Evolutionary conservation across 495 filamentous ascomycete genomes (phyloP), one percentile per base, ranked within the genome.

Genomic region (Hypoxylon trugodes): DNA sequence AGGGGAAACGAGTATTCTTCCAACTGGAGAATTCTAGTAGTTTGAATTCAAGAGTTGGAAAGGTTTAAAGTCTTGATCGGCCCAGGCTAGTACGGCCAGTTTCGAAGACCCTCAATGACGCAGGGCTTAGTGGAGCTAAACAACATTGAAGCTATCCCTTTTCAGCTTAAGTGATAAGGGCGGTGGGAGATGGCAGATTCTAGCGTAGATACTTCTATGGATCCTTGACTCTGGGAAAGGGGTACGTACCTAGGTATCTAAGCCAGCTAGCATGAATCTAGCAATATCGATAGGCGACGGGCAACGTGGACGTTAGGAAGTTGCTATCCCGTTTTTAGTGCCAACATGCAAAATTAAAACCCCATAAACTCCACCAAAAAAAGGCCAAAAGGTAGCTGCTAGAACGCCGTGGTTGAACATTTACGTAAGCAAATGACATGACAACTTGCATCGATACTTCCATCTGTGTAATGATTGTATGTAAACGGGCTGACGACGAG

Each of bases 51-150:
- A 42, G 35, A 62, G 42, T 40, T 33, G 28, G 16, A 43, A 42
- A 26, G 36, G 16, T 50, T 45, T 18, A 46, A 50, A 18, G n/a
- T 58, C 28, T 42, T 33, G 26, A 50, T 50, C 37, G 46, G 35
- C 26, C 43, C 22, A 59, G 42, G 26, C 30, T 26, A 24, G 28
- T 40, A 13, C 42, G 49, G 21, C 36, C 9, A 24, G 28, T 30
- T 18, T 51, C 35, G 18, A 30, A 30, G 47, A 57, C 62, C 64
- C 64, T 67, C 64, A 57, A 67, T 67, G 64, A 67, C 64, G 64
- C 64, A 56, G 46, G 24, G 9, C 32, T 22, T 9, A 26, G 49
- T 50, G 56, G 61, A 48, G 53, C 35, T 53, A 37, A 56, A 38
- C 21, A 21, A 21, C 24, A 21, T 32, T 32, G 45, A 16, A 58